These are phyloP conservation scores for Fusarium acutatum DNA, from an alignment of 2,329 filamentous ascomycete species.

Conservation along the genomic window DNA sequence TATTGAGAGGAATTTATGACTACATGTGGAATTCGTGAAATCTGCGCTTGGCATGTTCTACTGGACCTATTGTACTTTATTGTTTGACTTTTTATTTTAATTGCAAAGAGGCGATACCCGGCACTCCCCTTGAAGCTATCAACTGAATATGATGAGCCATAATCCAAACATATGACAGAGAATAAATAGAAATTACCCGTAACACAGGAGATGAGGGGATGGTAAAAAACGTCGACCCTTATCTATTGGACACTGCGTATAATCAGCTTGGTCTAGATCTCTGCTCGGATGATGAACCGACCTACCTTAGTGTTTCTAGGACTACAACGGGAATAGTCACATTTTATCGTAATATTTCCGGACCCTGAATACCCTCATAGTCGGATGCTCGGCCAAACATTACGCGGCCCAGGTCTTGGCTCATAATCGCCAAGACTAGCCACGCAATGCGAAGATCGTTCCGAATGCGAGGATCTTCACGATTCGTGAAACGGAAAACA, in stretches of 20 bases:
- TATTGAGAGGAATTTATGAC: neutral
- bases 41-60: neutral
- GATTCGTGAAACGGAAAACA: neutral
- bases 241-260: neutral
- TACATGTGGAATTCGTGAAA: neutral
- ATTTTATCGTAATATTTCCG: neutral
- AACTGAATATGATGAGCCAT: too few relatives aligned
- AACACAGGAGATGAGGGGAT: neutral
- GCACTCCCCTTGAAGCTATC: neutral
- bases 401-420: slow-evolving; percentile 21
- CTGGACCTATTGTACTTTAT: neutral
- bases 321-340: neutral
- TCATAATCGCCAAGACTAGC: slow-evolving; percentile 16
- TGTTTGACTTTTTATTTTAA: too few relatives aligned
- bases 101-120: too few relatives aligned
- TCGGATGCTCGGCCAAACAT: slow-evolving; percentile 24
- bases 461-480: neutral
- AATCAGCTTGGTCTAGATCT: neutral
- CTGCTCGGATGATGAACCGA: neutral
- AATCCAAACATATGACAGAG: neutral
- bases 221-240: neutral
- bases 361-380: neutral
- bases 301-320: neutral
- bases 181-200: neutral
- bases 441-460: slow-evolving; percentile 6